Conservation (phyloP, 345 rosid species). For the Citrus reticulata region DNA sequence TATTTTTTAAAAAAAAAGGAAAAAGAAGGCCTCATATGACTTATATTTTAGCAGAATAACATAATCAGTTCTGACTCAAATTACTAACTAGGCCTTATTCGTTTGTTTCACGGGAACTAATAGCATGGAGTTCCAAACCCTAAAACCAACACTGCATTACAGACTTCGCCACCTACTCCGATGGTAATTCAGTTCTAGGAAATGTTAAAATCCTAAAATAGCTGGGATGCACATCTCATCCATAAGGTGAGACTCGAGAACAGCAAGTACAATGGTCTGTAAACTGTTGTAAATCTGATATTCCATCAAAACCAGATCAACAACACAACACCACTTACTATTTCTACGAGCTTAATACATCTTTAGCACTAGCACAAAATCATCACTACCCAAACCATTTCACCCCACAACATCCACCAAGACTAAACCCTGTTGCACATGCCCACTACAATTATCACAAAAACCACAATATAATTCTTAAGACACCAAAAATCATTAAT, state of each 20-base stretch:
- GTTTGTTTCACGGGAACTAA: not conserved
- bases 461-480: not conserved
- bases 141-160: not conserved
- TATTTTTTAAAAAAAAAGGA: too few species aligned
- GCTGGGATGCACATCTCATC: not conserved
- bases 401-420: not conserved
- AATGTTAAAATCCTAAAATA: not conserved
- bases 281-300: not conserved
- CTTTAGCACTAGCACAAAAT: not conserved
- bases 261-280: not conserved
- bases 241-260: not conserved
- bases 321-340: not conserved
- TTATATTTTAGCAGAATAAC: not conserved
- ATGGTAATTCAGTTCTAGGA: not conserved
- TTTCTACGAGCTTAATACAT: not conserved
- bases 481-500: not conserved
- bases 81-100: not conserved
- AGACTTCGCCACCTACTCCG: not conserved
- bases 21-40: not conserved
- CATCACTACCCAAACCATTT: not conserved
- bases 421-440: not conserved
- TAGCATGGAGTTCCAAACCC: not conserved
- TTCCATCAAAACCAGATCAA: not conserved
- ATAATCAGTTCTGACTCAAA: not conserved
- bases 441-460: not conserved